Evolutionary conservation across 1,139 yeast species (phyloP), one percentile per base, ranked within the genome.

Genomic region (Lodderomyces metapsilosis): DNA sequence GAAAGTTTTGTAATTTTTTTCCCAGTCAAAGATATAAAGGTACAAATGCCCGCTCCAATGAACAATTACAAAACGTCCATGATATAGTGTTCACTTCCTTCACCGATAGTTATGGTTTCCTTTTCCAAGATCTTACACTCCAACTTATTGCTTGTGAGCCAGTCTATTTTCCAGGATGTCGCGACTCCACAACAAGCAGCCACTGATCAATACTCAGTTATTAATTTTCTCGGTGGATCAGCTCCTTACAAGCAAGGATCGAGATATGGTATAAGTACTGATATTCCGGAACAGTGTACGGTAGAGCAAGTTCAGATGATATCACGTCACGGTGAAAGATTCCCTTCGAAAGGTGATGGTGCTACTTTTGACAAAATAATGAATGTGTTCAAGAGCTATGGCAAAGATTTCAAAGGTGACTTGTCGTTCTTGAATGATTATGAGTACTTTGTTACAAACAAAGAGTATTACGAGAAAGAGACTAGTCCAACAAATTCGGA

Each of bases 311-410:
- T 82, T 10, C 82, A 80, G 47, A 59, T 80, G 47, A 62, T 80
- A 38, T 69, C 75, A 45, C 74, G 94, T 54, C 92, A 85, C 53
- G 92, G 91, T 6, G 89, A 83, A 53, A 66, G 92, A 52, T 84
- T 68, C 57, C 89, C 88, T 11, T 61, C 69, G 4, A 54, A 54
- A 18, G 51, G 56, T 17, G 58, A 59, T 21, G 74, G 72, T n/a
- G 43, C 44, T 27, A 39, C 36, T 10, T 53, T 47, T 35, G 48
- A 58, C 31, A 47, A 50, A 9, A 45, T 62, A 18, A 43, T 53
- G 45, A 36, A 53, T 11, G 58, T 54, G 37, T 53, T 64, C 37
- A 37, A 52, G 36, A 40, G 46, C 9, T 58, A 59, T 47, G 52
- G 55, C 23, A 47, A 51, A 1, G 54, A 60, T 4, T 58, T 62